Evolutionary conservation across 2,329 filamentous ascomycete genomes (phyloP).

Genomic region (Alternaria sp.): DNA sequence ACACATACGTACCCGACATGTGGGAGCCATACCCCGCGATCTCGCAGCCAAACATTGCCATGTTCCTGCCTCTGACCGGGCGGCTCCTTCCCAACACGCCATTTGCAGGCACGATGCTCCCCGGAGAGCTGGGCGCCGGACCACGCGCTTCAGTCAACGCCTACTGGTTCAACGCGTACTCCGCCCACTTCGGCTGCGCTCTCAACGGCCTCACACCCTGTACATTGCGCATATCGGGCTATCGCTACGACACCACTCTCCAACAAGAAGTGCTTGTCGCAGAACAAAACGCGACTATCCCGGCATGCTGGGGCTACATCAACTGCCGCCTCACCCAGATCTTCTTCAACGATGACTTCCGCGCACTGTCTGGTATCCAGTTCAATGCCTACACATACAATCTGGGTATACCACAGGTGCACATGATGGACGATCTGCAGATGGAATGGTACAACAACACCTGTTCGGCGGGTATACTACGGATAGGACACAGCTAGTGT

Average conservation of each 20-base stretch:
- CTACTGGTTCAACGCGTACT: conserved; percentile 60
- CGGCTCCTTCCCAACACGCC: conserved; percentile 33
- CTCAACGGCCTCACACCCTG: conserved; percentile 49
- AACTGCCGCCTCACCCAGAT: conserved; percentile 54
- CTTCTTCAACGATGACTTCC: conserved; percentile 48
- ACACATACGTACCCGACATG: conserved; percentile 55
- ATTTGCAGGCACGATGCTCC: conserved; percentile 43
- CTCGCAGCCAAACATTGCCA: conserved; percentile 55
- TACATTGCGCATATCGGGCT: conserved; percentile 54
- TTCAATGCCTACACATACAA: conserved; percentile 54
- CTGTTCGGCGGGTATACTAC: conserved; percentile 53
- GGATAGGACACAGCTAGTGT: conserved; percentile 40
- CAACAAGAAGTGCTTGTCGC: conserved; percentile 45
- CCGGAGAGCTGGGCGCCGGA: conserved; percentile 57
- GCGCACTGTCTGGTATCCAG: conserved; percentile 55
- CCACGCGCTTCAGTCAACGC: conserved; percentile 50
- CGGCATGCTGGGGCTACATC: conserved; percentile 49
- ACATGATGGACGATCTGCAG: conserved; percentile 57
- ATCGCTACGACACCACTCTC: conserved; percentile 48
- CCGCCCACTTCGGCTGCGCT: conserved; percentile 57
- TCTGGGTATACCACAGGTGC: conserved; percentile 48
- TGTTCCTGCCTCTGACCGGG: conserved; percentile 52
- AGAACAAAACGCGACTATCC: conserved; percentile 50
- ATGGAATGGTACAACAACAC: conserved; percentile 59
- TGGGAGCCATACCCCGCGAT: conserved; percentile 53